Base-by-base conservation (phyloP, 2,329 filamentous ascomycete genomes). In the Parastagonospora avenae region DNA sequence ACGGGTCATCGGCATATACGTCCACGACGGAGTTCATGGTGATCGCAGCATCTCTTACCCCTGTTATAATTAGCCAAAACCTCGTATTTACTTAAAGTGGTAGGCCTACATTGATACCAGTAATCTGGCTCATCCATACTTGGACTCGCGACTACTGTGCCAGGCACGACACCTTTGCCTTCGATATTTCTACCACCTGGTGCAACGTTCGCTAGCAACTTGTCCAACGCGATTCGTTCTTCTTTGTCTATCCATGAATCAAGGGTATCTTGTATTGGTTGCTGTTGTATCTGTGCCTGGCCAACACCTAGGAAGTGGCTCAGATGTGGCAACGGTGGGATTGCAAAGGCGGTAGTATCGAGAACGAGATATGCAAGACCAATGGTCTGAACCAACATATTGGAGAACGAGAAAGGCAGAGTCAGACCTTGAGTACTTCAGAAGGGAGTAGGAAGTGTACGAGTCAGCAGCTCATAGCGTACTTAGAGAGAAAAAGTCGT, bases 11-110 rank as follows among this genome's bases (percentile, higher is more conserved):
- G 36, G 66, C 59, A 60, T 77, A 78, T 9, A 74, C 52, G 42
- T 73, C 64, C 37, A 77, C 73, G 31, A 78, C 63, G 5, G 75
- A 73, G 30, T 70, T 65, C 55, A 74, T 73, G 11, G 76, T 77
- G 32, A 78, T 76, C 0, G 74, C 74, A 32, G 75, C 76, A 55
- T 79, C 76, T 48, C 76, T 71, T 31, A 77, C 70, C 76, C 74
- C 73, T 74, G 42, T 16, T n/a, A 15, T 30, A 28, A 28, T 64
- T 27, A 66, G 47, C 32, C n/a, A 11, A 40, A 8, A 11, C 9
- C 40, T 14, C 16, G 14, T 19, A 4, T 36, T 12, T 38, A 8
- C 43, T 45, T 39, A 9, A 7, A 1, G 19, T 2, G 8, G 36
- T 8, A 4, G n/a, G 47, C 65, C 8, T 41, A 75, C 76, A 79